phyloP scores from a whole-genome alignment of 2,329 filamentous ascomycete species.

The Hysterium pulicare region DNA sequence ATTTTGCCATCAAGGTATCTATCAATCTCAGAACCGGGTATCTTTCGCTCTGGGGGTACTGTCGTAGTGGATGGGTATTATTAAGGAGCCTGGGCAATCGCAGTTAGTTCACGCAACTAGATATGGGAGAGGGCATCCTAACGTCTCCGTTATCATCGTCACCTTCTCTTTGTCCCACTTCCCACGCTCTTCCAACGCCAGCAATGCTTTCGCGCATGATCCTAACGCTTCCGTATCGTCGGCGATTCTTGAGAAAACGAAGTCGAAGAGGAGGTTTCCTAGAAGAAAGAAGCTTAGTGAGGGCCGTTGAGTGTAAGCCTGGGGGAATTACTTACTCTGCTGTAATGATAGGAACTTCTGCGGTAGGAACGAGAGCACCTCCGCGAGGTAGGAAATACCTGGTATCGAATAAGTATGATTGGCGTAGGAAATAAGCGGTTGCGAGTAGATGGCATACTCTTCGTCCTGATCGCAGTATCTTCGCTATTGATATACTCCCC shows the following conservation, averaged over 20 bases:
- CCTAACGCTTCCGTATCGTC: constrained; percentile 53
- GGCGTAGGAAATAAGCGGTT: background rate
- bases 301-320: too few species aligned
- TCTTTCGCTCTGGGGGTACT: constrained; percentile 58
- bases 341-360: constrained; percentile 57
- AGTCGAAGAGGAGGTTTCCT: constrained; percentile 58
- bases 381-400: constrained; percentile 51
- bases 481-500: constrained; percentile 67
- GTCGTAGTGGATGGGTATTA: constrained; percentile 57
- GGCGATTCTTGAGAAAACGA: constrained; percentile 62
- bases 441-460: constrained; percentile 49
- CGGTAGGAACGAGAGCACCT: constrained; percentile 50
- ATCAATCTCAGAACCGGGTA: constrained; percentile 61
- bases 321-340: constrained; percentile 44
- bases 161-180: constrained; percentile 59
- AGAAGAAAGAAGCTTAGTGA: too few species aligned
- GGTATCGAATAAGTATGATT: background rate
- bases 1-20: constrained; percentile 60
- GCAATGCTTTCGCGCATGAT: constrained; percentile 56
- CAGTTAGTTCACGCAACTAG: too few species aligned
- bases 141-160: constrained; percentile 52
- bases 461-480: constrained; percentile 57
- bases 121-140: constrained; percentile 22
- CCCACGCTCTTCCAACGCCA: constrained; percentile 57
- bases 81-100: constrained; percentile 28